Base-by-base conservation (phyloP, 352 stramenopile species). In the Pythium oligandrum region DNA sequence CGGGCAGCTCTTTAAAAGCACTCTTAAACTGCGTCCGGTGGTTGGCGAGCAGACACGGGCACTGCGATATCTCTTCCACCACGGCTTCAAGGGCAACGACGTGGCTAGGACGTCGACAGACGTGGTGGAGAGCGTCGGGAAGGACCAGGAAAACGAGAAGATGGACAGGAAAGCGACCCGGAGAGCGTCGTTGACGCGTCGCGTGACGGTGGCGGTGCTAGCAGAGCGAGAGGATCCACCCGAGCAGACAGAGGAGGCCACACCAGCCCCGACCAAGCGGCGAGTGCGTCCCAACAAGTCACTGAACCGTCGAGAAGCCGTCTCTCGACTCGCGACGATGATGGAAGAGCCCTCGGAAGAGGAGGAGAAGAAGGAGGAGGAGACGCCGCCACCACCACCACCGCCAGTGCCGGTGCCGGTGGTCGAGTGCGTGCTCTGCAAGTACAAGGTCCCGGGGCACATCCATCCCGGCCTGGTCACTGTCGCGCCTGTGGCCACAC, bases 1-100 rank as follows among this genome's bases (percentile, higher is more conserved):
- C 0, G 76, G 65, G 1, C 43, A 87, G 50, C 46, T 90, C 32
- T 85, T 90, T 46, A 74, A 90, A 55, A 90, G 78, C 56, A 90
- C 78, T 26, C 62, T 90, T 12, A 84, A 83, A 51, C 36, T 90
- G 7, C 78, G 78, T 1, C 78, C 78, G 1, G 75, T 90, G 7
- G 68, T 63, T 31, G 72, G 71, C 42, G 67, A 81, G 12, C 70
- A 86, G 50, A 75, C 61, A n/a, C 74, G 78, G 3, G 76, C 70
- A 3, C 48, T 87, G 47, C 65, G 78, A 50, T 87, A 87, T 59
- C 70, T 90, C 31, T 90, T 90, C 54, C 71, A 78, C 38, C 75
- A 84, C 43, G 78, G 78, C 4, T 80, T 78, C 36, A 11, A 40
- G 1, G 35, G 47, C 2, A 40, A 47, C 0, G 39, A 45, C 30